Evolutionary conservation across 768 basidiomycete species (phyloP).

Genomic region (Strobilomyces confusus): DNA sequence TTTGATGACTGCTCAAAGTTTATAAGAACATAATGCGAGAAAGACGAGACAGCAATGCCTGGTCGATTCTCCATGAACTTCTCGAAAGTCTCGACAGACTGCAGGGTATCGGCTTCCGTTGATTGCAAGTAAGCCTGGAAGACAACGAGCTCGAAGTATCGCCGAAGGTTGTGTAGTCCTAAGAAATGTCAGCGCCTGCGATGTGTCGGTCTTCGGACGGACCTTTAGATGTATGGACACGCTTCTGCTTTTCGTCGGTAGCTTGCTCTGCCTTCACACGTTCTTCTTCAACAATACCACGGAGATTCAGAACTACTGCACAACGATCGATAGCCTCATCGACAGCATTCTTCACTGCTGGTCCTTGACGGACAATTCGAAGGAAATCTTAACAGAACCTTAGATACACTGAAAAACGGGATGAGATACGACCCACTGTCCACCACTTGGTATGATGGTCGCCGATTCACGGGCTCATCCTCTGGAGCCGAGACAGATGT

Average conservation of each 20-base stretch:
- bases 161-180: slow-evolving; percentile 78
- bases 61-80: slow-evolving; percentile 80
- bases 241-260: slow-evolving; percentile 65
- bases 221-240: slow-evolving; percentile 70
- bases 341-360: slow-evolving; percentile 79
- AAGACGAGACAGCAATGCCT: slow-evolving; percentile 43
- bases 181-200: slow-evolving; percentile 9
- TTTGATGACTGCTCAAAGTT: slow-evolving; percentile 66
- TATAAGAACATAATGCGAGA: not conserved
- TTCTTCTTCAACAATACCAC: slow-evolving; percentile 84
- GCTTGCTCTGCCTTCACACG: slow-evolving; percentile 76
- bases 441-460: slow-evolving; percentile 81
- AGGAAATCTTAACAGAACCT: slow-evolving; percentile 54
- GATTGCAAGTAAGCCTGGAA: slow-evolving; percentile 90
- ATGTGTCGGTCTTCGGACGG: slow-evolving; percentile 2
- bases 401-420: not conserved
- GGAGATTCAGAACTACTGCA: slow-evolving; percentile 75
- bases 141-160: slow-evolving; percentile 81
- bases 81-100: slow-evolving; percentile 73
- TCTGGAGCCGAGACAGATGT: slow-evolving; percentile 29
- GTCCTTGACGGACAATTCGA: slow-evolving; percentile 82
- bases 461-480: slow-evolving; percentile 30
- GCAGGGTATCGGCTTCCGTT: slow-evolving; percentile 73
- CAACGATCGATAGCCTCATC: slow-evolving; percentile 89
- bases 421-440: slow-evolving; percentile 59